Conservation (phyloP, 1,284 basidiomycete genomes). For the Athelia sp. region DNA sequence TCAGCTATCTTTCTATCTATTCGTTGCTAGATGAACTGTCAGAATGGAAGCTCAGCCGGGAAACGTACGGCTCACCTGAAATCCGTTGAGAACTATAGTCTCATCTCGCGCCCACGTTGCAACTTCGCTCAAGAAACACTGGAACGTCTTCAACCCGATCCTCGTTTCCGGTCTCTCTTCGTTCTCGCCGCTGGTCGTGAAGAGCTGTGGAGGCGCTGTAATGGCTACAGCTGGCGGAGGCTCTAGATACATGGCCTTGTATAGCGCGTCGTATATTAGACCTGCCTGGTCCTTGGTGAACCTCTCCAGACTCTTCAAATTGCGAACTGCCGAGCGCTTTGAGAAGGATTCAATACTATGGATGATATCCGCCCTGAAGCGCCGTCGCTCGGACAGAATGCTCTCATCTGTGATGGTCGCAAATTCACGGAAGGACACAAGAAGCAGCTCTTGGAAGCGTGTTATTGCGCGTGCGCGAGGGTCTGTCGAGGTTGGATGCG, state of each 20-base stretch:
- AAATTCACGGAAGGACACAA: conserved; percentile 97
- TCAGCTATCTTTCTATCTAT: conserved; percentile 76
- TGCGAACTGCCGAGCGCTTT: conserved; percentile 91
- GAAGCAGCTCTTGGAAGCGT: conserved; percentile 94
- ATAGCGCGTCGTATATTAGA: conserved; percentile 86
- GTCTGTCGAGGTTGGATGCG: conserved; percentile 87
- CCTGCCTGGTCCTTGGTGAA: conserved; percentile 91
- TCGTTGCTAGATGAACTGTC: conserved; percentile 52
- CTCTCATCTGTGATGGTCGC: conserved; percentile 95
- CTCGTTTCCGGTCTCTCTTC: conserved; percentile 86
- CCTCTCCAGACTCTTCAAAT: conserved; percentile 76
- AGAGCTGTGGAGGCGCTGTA: conserved; percentile 42
- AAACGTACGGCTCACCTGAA: conserved; percentile 55
- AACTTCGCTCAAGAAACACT: conserved; percentile 87
- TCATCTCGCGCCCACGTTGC: conserved; percentile 97
- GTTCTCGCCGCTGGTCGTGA: conserved; percentile 49
- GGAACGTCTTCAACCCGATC: conserved; percentile 86
- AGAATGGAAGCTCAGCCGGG: conserved; percentile 5
- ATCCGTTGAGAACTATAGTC: conserved; percentile 87
- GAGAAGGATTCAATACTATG: conserved; percentile 94
- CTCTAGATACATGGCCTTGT: conserved; percentile 79
- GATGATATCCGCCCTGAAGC: conserved; percentile 88
- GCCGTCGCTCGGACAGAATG: conserved; percentile 82
- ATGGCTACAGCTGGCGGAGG: conserved; percentile 53
- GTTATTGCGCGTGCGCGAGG: conserved; percentile 93